Evolutionary conservation across 2,329 filamentous ascomycete genomes (phyloP).

Genomic region (Penicillium hordei): DNA sequence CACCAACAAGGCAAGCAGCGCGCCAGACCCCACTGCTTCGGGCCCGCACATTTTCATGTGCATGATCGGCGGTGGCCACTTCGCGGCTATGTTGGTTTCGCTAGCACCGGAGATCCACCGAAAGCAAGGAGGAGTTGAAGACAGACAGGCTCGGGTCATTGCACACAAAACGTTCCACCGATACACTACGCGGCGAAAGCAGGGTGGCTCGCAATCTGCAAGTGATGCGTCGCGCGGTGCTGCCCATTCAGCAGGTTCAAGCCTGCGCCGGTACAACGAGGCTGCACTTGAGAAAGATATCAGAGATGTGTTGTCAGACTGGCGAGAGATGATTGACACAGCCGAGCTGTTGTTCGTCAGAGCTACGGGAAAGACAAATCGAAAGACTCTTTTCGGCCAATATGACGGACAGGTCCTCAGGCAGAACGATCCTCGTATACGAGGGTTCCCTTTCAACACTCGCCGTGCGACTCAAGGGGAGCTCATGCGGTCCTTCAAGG

Average conservation of each 20-base stretch:
- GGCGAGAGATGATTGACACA: conserved; percentile 81
- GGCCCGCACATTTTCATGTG: conserved; percentile 91
- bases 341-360: conserved; percentile 85
- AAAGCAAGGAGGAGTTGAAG: conserved; percentile 67
- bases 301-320: conserved; percentile 73
- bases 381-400: conserved; percentile 82
- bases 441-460: conserved; percentile 91
- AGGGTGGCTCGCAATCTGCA: conserved; percentile 90
- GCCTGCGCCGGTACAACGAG: conserved; percentile 89
- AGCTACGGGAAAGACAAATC: conserved; percentile 82
- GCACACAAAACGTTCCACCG: conserved; percentile 98
- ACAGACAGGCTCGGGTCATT: conserved; percentile 81
- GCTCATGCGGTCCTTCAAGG: conserved; percentile 90
- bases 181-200: conserved; percentile 93
- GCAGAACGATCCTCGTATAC: conserved; percentile 73
- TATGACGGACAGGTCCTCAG: conserved; percentile 85
- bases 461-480: conserved; percentile 89
- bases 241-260: conserved; percentile 90
- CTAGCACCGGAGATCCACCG: conserved; percentile 77
- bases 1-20: conserved; percentile 37
- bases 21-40: conserved; percentile 47
- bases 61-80: conserved; percentile 98
- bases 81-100: conserved; percentile 93
- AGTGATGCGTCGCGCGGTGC: conserved; percentile 93
- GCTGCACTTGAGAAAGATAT: conserved; percentile 87